phyloP scores from a whole-genome alignment of 169 alveolate species.

The Eimeria sp. region DNA sequence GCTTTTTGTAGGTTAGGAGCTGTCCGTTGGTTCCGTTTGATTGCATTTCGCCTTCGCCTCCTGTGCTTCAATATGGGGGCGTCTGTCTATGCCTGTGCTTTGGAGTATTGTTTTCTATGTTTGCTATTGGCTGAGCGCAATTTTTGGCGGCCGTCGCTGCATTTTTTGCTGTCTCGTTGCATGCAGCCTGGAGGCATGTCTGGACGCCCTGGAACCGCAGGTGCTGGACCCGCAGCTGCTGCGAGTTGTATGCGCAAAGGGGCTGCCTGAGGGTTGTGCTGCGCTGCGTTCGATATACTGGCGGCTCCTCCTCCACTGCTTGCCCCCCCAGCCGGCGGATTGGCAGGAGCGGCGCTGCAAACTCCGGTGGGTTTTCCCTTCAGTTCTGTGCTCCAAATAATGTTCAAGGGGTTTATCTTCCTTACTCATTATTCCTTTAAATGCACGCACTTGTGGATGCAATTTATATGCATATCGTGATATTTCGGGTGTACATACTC shows the following conservation, averaged over 20 bases:
- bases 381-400: neutral
- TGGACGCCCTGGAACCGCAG: conserved; percentile 42
- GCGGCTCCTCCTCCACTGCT: conserved; percentile 68
- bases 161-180: neutral
- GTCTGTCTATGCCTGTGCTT: neutral
- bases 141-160: neutral
- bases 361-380: conserved; percentile 7
- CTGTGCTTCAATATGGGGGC: neutral
- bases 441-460: neutral
- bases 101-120: neutral
- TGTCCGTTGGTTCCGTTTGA: neutral
- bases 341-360: conserved; percentile 72
- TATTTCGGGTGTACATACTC: neutral
- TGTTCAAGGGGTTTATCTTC: neutral
- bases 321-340: conserved; percentile 54
- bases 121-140: neutral
- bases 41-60: neutral
- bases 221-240: conserved; percentile 35
- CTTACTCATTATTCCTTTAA: neutral
- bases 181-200: conserved; percentile 73
- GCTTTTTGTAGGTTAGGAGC: neutral
- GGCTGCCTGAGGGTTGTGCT: conserved; percentile 81
- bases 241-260: conserved; percentile 51
- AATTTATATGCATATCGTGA: neutral
- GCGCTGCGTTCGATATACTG: conserved; percentile 81